These are phyloP conservation scores for Stagonosporopsis chrysanthemi DNA, from an alignment of 2,329 filamentous ascomycete species.

Conservation along the genomic window DNA sequence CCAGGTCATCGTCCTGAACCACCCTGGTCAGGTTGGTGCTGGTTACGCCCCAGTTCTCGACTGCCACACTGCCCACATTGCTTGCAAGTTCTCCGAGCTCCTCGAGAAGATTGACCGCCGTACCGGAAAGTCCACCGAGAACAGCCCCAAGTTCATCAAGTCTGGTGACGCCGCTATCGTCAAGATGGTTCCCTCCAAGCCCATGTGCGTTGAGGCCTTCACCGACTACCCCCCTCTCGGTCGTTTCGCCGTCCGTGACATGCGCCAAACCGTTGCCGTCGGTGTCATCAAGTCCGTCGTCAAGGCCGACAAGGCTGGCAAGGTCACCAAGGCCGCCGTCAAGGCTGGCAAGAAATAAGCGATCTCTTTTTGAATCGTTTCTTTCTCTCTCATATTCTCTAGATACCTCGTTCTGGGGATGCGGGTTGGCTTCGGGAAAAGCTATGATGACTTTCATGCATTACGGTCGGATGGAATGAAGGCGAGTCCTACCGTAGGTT, in stretches of 20 bases:
- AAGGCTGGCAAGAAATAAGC: conserved; percentile 55
- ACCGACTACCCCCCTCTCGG: conserved; percentile 99
- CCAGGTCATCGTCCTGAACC: conserved; percentile 99
- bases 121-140: conserved; percentile 97
- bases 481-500: conserved; percentile 51
- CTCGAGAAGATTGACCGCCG: conserved; percentile 99
- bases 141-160: conserved; percentile 99
- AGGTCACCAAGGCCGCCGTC: conserved; percentile 59
- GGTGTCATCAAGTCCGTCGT: conserved; percentile 83
- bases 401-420: conserved; percentile 49
- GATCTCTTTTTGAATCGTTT: conserved; percentile 40
- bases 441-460: conserved; percentile 50
- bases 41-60: conserved; percentile 99
- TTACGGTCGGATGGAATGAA: conserved; percentile 45
- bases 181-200: conserved; percentile 99
- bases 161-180: conserved; percentile 99
- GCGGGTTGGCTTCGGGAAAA: conserved; percentile 48
- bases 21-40: conserved; percentile 98
- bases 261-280: conserved; percentile 82
- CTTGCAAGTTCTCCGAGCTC: conserved; percentile 99
- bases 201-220: conserved; percentile 99
- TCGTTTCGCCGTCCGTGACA: conserved; percentile 99
- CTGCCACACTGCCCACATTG: conserved; percentile 99
- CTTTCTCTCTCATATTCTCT: conserved; percentile 44
- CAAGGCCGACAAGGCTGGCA: conserved; percentile 59